These are phyloP conservation scores for Phytopythium helicoides DNA, from an alignment of 352 stramenopile genomes.

Conservation along the genomic window DNA sequence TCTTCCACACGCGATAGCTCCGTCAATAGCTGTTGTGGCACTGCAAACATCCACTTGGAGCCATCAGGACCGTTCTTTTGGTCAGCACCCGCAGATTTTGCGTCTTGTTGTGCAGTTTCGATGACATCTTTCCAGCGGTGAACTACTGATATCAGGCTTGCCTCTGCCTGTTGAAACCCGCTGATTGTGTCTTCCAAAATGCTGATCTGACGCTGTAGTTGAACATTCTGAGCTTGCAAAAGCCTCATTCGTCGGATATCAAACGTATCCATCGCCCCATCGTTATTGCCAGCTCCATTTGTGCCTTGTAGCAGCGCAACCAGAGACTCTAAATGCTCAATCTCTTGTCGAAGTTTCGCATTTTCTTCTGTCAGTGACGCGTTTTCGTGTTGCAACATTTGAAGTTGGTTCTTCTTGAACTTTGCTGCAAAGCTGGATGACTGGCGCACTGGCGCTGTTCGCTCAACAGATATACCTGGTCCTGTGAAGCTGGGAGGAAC, in stretches of 20 bases:
- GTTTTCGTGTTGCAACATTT: slow-evolving; percentile 46
- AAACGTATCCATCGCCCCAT: slow-evolving; percentile 12
- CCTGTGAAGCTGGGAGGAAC: not conserved
- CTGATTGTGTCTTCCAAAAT: slow-evolving; percentile 39
- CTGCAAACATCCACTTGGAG: slow-evolving; percentile 43
- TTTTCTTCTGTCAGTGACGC: slow-evolving; percentile 34
- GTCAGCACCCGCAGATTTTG: slow-evolving; percentile 36
- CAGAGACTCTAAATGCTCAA: slow-evolving; percentile 44
- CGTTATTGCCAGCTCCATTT: slow-evolving; percentile 16
- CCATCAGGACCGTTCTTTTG: slow-evolving; percentile 6
- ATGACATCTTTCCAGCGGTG: slow-evolving; percentile 41
- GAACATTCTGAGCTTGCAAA: slow-evolving; percentile 57
- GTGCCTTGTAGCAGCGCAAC: slow-evolving; percentile 29
- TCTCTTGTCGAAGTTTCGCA: slow-evolving; percentile 33
- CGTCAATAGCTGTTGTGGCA: slow-evolving; percentile 28
- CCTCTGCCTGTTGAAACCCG: slow-evolving; percentile 30
- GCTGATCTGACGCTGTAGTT: slow-evolving; percentile 50
- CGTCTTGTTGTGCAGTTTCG: slow-evolving; percentile 38
- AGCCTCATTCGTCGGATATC: slow-evolving; percentile 31
- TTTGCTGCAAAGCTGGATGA: slow-evolving; percentile 28
- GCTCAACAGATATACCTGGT: slow-evolving; percentile 29
- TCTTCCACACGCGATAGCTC: slow-evolving; percentile 30
- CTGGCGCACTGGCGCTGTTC: slow-evolving; percentile 16
- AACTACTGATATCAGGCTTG: slow-evolving; percentile 31
- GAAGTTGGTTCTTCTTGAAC: slow-evolving; percentile 40